Conservation (phyloP, 176 grass and related monocot genomes). For the Puccinellia tenuiflora region DNA sequence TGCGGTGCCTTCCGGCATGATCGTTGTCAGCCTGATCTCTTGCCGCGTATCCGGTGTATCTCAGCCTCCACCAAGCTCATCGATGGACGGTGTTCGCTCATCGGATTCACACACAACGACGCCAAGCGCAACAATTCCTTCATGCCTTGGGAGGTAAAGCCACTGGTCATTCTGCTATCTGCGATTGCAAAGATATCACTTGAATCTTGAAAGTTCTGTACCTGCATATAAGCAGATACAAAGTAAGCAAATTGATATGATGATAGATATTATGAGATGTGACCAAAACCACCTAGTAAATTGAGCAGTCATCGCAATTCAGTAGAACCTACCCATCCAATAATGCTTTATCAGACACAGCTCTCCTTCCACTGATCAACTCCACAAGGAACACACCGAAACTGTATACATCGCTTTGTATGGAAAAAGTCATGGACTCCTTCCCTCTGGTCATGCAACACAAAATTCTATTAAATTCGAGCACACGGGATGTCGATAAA, state of each 20-base stretch:
- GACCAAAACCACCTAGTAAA: background rate
- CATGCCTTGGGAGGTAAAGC: conserved; percentile 68
- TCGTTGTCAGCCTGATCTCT: conserved; percentile 71
- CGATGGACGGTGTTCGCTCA: conserved; percentile 46
- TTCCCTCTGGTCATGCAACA: conserved; percentile 50
- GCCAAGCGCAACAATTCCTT: conserved; percentile 66
- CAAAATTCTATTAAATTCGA: conserved; percentile 8
- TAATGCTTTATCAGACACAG: conserved; percentile 50
- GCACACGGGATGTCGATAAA: background rate
- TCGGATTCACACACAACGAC: conserved; percentile 60
- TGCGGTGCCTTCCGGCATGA: conserved; percentile 50
- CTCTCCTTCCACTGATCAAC: conserved; percentile 62
- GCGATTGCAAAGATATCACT: conserved; percentile 35
- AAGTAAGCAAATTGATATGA: background rate
- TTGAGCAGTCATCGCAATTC: background rate
- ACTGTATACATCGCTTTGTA: conserved; percentile 83
- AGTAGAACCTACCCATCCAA: conserved; percentile 56
- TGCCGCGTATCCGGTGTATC: conserved; percentile 62
- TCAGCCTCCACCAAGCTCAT: conserved; percentile 80
- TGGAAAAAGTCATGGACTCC: conserved; percentile 55
- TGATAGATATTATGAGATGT: conserved; percentile 3
- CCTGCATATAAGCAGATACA: conserved; percentile 35
- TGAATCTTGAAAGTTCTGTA: conserved; percentile 56
- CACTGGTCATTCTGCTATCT: conserved; percentile 58
- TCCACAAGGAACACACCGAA: conserved; percentile 93